Evolutionary conservation across 495 filamentous ascomycete genomes (phyloP).

Genomic region (Neurospora sp.): DNA sequence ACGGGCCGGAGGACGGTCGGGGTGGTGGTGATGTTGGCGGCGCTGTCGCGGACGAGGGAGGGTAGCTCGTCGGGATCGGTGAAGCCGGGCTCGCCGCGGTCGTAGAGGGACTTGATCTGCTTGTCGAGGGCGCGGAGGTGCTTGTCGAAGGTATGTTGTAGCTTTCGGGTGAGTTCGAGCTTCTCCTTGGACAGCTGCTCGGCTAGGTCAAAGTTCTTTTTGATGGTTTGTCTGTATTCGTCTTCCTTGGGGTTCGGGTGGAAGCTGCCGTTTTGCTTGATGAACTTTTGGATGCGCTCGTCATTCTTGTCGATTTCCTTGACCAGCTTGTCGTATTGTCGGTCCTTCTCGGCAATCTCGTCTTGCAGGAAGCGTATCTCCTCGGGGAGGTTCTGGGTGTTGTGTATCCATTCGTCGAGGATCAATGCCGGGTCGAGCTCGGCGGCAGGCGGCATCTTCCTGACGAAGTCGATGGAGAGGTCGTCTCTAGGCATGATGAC

Average conservation of each 20-base stretch:
- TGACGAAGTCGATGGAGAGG: slow-evolving; percentile 46
- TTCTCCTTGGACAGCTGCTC: slow-evolving; percentile 80
- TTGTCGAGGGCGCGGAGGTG: slow-evolving; percentile 79
- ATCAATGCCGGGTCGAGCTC: slow-evolving; percentile 71
- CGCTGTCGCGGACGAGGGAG: slow-evolving; percentile 58
- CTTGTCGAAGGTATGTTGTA: slow-evolving; percentile 70
- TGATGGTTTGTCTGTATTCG: slow-evolving; percentile 55
- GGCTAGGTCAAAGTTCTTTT: slow-evolving; percentile 59
- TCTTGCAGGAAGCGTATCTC: slow-evolving; percentile 91
- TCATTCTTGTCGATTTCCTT: slow-evolving; percentile 68
- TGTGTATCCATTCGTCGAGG: slow-evolving; percentile 83
- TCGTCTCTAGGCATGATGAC: slow-evolving; percentile 50
- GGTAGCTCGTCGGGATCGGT: slow-evolving; percentile 67
- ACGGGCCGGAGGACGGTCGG: slow-evolving; percentile 27
- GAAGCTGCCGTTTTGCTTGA: slow-evolving; percentile 74
- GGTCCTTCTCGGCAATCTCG: slow-evolving; percentile 87
- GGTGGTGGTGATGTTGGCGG: slow-evolving; percentile 34
- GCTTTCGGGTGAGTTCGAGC: slow-evolving; percentile 66
- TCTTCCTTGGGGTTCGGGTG: slow-evolving; percentile 81
- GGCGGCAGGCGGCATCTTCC: slow-evolving; percentile 43
- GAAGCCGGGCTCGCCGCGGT: slow-evolving; percentile 62
- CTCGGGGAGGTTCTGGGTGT: slow-evolving; percentile 77
- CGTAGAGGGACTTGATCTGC: slow-evolving; percentile 74
- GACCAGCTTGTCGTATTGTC: slow-evolving; percentile 61
- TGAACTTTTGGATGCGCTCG: slow-evolving; percentile 76